phyloP scores from a whole-genome alignment of 305 asterid genomes.

The Solanum hybrid region DNA sequence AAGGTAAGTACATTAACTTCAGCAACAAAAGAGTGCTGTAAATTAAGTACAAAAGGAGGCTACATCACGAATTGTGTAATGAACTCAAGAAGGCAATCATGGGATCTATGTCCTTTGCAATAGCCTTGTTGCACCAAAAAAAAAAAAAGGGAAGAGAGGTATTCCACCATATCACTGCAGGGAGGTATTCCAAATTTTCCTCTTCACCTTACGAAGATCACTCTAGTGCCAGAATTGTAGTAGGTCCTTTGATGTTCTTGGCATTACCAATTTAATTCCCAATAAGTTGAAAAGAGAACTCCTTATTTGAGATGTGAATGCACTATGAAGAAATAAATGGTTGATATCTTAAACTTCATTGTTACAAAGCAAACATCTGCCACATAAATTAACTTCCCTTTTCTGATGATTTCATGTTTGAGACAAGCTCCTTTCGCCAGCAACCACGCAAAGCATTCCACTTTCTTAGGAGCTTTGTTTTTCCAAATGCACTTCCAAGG shows the following conservation, averaged over 20 bases:
- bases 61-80: not conserved
- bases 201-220: not conserved
- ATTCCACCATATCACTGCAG: not conserved
- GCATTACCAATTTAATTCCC: not conserved
- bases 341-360: not conserved
- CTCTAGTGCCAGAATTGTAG: not conserved
- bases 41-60: not conserved
- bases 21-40: not conserved
- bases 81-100: not conserved
- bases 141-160: not conserved
- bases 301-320: not conserved
- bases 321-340: not conserved
- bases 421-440: not conserved
- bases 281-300: not conserved
- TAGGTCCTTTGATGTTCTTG: not conserved
- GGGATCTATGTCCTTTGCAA: not conserved
- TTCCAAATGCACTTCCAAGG: not conserved
- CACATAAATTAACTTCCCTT: not conserved
- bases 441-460: not conserved
- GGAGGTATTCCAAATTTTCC: not conserved
- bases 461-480: not conserved
- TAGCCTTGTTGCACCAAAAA: not conserved
- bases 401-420: not conserved
- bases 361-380: not conserved
- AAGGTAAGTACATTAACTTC: not conserved